phyloP scores from a whole-genome alignment of 2,329 filamentous ascomycete genomes.

The Cryphonectria parasitica region DNA sequence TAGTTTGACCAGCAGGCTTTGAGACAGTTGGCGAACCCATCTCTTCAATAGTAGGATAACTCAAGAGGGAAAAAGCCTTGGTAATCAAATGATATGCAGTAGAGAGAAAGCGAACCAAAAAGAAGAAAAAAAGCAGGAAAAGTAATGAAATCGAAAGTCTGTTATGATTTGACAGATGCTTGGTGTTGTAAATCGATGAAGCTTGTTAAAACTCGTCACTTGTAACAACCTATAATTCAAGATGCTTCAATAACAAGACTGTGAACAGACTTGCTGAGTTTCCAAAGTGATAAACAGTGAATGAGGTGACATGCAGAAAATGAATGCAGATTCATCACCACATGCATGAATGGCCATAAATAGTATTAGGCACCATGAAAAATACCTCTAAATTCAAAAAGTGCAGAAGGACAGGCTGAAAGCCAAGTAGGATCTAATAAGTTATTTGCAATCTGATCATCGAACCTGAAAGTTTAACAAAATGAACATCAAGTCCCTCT shows the following conservation, averaged over 20 bases:
- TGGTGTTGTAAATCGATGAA: background rate
- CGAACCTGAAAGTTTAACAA: background rate
- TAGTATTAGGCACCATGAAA: background rate
- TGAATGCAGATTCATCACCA: background rate
- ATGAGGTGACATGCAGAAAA: background rate
- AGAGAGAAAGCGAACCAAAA: too few relatives aligned
- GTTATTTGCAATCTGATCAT: conserved; percentile 13
- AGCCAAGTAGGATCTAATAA: conserved; percentile 6
- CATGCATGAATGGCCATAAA: background rate
- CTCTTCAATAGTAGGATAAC: background rate
- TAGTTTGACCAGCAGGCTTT: background rate
- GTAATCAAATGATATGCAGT: background rate
- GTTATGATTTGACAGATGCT: background rate
- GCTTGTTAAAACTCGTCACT: background rate
- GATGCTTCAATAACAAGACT: background rate
- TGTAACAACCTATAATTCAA: background rate
- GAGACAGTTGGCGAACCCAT: conserved; percentile 15
- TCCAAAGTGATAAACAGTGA: background rate
- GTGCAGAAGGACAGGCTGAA: background rate
- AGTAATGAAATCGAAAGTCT: too few relatives aligned
- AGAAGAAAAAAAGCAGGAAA: too few relatives aligned
- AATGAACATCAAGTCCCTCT: background rate
- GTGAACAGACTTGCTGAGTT: background rate
- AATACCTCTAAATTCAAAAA: background rate
- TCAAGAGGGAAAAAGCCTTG: background rate